Conservation (phyloP, 2,329 filamentous ascomycete species). For the Talaromyces sp. region DNA sequence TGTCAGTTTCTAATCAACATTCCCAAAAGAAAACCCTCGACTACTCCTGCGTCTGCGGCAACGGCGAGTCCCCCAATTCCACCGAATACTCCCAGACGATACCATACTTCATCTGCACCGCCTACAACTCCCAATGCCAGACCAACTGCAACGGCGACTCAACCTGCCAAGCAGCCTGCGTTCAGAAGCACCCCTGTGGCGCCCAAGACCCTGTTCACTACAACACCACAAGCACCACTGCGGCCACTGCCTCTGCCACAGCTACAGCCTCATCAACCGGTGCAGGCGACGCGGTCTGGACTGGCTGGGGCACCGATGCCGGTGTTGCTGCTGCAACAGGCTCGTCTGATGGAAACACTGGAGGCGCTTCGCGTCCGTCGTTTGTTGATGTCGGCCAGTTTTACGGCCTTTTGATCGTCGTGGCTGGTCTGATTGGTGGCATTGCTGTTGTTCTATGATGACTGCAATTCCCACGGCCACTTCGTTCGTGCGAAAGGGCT, state of each 20-base stretch:
- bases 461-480: neutral
- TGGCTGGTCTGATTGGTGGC: conserved; percentile 52
- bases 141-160: conserved; percentile 42
- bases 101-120: conserved; percentile 56
- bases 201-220: conserved; percentile 51
- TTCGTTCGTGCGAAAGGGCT: neutral
- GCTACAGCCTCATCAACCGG: conserved; percentile 27
- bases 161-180: conserved; percentile 47
- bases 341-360: neutral
- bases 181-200: conserved; percentile 53
- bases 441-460: conserved; percentile 46
- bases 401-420: conserved; percentile 51
- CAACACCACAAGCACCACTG: conserved; percentile 41
- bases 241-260: conserved; percentile 25
- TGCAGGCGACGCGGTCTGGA: conserved; percentile 35
- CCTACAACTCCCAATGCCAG: conserved; percentile 53
- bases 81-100: conserved; percentile 58
- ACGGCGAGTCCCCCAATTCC: conserved; percentile 50
- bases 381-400: conserved; percentile 49
- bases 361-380: conserved; percentile 21
- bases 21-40: conserved; percentile 37
- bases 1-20: neutral
- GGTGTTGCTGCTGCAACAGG: conserved; percentile 28
- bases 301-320: conserved; percentile 36
- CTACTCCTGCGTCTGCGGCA: conserved; percentile 53